Conservation (phyloP, 768 basidiomycete genomes). For the Myochromella boudieri region DNA sequence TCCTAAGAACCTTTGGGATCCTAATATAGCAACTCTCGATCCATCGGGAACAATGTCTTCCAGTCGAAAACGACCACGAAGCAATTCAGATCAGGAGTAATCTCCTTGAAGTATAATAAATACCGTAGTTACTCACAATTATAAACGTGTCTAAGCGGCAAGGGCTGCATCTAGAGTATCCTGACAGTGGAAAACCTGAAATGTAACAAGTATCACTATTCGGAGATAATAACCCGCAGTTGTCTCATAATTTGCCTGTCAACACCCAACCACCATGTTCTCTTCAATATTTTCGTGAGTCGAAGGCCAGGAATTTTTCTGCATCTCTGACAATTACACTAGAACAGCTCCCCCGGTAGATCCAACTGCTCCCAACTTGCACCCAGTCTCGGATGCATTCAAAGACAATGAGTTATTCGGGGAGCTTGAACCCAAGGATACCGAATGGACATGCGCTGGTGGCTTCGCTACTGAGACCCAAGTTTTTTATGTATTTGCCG, state of each 20-base stretch:
- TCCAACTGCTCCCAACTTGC: constrained; percentile 75
- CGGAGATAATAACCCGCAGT: constrained; percentile 10
- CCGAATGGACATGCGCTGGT: constrained; percentile 77
- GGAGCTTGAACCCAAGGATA: constrained; percentile 72
- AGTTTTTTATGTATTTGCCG: constrained; percentile 76
- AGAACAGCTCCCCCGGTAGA: constrained; percentile 60
- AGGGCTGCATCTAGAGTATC: too few relatives aligned
- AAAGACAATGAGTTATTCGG: constrained; percentile 64
- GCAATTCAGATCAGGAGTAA: constrained; percentile 14
- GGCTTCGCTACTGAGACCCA: constrained; percentile 94
- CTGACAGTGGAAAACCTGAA: too few relatives aligned
- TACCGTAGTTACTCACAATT: too few relatives aligned
- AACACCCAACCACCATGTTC: constrained; percentile 59
- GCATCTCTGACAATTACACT: constrained; percentile 9
- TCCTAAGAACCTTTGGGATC: constrained; percentile 9
- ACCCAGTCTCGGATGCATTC: constrained; percentile 70
- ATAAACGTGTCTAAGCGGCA: too few relatives aligned
- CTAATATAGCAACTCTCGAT: constrained; percentile 11
- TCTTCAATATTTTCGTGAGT: constrained; percentile 79
- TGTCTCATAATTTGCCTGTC: too few relatives aligned
- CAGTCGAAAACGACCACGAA: constrained; percentile 31
- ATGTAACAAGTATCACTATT: constrained; percentile 1
- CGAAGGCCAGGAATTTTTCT: background rate
- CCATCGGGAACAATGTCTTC: too few relatives aligned
- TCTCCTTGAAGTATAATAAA: too few relatives aligned